Percentiles rank a stretch among this genome's conserved stretches.
phyloP scores from a whole-genome alignment of 257 asterid genomes.

The Haberlea rhodopensis region DNA sequence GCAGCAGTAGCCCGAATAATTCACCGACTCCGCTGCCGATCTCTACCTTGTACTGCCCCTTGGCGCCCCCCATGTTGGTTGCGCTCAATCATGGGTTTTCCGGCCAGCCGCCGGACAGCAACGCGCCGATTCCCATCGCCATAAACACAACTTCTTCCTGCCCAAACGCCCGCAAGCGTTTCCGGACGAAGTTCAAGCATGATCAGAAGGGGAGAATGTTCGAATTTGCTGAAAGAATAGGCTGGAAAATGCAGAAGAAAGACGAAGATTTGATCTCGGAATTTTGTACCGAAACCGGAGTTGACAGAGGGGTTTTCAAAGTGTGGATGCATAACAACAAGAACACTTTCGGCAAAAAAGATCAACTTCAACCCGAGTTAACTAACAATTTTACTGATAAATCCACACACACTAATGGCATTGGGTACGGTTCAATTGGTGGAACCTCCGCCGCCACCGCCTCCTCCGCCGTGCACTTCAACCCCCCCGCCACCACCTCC shows the following conservation, averaged over 20 bases:
- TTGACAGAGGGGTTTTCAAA: conserved; percentile 68
- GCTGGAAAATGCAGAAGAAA: conserved; percentile 80
- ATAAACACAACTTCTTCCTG: conserved; percentile 20
- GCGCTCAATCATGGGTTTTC: conserved; percentile 66
- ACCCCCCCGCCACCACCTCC: conserved; percentile 31
- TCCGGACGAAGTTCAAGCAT: conserved; percentile 66
- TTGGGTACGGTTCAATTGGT: conserved; percentile 19
- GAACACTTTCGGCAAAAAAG: conserved; percentile 52
- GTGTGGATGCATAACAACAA: conserved; percentile 98
- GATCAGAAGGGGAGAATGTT: conserved; percentile 71
- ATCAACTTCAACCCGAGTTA: conserved; percentile 22
- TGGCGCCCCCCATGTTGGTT: conserved; percentile 87
- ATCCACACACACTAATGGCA: conserved; percentile 29
- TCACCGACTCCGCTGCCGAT: conserved; percentile 97
- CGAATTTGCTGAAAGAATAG: conserved; percentile 59
- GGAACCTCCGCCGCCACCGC: conserved; percentile 10
- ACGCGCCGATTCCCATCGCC: conserved; percentile 29
- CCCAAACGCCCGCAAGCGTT: conserved; percentile 55
- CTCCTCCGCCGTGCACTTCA: conserved; percentile 25
- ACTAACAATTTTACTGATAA: conserved; percentile 28
- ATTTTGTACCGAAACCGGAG: conserved; percentile 57
- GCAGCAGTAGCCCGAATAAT: conserved; percentile 62
- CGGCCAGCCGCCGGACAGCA: conserved; percentile 39
- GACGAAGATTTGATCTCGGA: conserved; percentile 56
- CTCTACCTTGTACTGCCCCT: conserved; percentile 84